Evolutionary conservation across 371 early-diverging fungal genomes (phyloP).

Genomic region (Spiromyces aspiralis): DNA sequence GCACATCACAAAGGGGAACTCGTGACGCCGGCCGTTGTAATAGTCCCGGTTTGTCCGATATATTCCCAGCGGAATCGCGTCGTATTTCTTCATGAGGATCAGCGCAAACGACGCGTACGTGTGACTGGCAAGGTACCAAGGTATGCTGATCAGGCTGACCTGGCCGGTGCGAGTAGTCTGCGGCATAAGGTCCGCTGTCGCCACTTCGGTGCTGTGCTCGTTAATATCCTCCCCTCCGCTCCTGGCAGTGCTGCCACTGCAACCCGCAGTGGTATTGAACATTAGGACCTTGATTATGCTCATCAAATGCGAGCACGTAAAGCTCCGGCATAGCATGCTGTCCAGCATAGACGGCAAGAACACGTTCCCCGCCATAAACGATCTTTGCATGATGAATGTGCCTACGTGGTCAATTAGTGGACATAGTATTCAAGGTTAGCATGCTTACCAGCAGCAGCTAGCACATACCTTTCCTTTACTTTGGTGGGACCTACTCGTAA

Average conservation of each 20-base stretch:
- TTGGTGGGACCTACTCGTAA: conserved; percentile 1
- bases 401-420: too few relatives aligned
- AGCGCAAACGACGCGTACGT: conserved; percentile 14
- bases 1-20: conserved; percentile 19
- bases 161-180: too few relatives aligned
- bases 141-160: conserved; percentile 13
- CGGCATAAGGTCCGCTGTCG: too few relatives aligned
- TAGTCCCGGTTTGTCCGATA: conserved; percentile 8
- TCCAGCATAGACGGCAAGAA: conserved; percentile 32
- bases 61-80: conserved; percentile 15
- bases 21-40: too few relatives aligned
- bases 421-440: too few relatives aligned
- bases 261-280: too few relatives aligned
- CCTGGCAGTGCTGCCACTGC: too few relatives aligned
- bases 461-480: too few relatives aligned
- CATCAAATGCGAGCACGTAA: conserved; percentile 33
- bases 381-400: conserved; percentile 16
- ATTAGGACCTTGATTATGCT: conserved; percentile 26
- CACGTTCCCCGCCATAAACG: conserved; percentile 36
- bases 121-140: conserved; percentile 8
- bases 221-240: too few relatives aligned
- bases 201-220: too few relatives aligned
- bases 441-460: too few relatives aligned
- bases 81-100: conserved; percentile 19
- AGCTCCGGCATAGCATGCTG: conserved; percentile 33